phyloP scores from a whole-genome alignment of 257 asterid genomes.

The Anisodus tanguticus region DNA sequence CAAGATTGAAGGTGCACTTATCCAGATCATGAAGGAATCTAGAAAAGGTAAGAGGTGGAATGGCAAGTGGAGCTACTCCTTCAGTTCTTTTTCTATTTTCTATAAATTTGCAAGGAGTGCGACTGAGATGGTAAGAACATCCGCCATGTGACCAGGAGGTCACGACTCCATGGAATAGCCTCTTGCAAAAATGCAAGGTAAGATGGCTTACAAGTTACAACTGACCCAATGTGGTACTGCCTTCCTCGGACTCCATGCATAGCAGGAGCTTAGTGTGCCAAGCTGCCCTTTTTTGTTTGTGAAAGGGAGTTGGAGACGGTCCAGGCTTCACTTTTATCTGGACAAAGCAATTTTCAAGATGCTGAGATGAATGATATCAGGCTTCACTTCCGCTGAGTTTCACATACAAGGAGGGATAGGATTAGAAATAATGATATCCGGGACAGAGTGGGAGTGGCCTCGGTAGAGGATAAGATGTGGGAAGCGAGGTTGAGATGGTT shows the following conservation, averaged over 20 bases:
- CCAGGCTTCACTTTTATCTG: background rate
- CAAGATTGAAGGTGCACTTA: background rate
- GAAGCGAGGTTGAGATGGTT: too few relatives aligned
- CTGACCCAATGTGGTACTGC: background rate
- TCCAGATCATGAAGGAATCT: background rate
- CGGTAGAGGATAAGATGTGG: too few relatives aligned
- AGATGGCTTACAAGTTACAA: background rate
- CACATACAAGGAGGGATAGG: too few relatives aligned
- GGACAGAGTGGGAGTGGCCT: too few relatives aligned
- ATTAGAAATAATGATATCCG: too few relatives aligned
- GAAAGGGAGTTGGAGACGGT: background rate
- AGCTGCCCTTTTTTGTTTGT: background rate
- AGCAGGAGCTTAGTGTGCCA: background rate
- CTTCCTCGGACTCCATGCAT: background rate
- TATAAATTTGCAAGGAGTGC: background rate
- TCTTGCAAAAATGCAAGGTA: background rate
- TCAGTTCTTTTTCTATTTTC: background rate
- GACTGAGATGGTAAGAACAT: background rate
- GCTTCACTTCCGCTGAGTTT: too few relatives aligned
- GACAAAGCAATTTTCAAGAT: background rate
- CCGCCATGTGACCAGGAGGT: background rate
- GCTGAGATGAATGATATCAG: too few relatives aligned
- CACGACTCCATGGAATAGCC: background rate
- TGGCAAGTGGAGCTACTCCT: background rate
- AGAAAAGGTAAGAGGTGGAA: background rate